Percentiles rank a stretch among this genome's conserved stretches.
Evolutionary conservation across 805 yeast species (phyloP).

Genomic region (Scheffersomyces ergatensis): DNA sequence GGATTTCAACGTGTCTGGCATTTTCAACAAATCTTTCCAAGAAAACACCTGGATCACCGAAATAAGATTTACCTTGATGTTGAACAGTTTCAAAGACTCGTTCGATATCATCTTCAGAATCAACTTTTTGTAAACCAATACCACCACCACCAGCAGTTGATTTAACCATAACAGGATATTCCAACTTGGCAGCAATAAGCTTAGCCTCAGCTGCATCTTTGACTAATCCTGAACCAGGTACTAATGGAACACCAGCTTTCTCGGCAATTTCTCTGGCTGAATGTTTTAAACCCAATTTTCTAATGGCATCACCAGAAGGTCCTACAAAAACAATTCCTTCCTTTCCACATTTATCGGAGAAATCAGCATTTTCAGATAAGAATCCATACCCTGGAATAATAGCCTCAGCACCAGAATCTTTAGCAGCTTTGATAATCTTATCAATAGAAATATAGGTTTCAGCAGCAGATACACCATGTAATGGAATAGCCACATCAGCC

Average conservation of each 20-base stretch:
- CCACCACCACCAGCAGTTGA: conserved; percentile 99
- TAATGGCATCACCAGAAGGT: conserved; percentile 92
- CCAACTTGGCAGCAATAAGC: conserved; percentile 67
- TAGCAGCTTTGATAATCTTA: conserved; percentile 83
- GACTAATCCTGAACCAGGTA: conserved; percentile 93
- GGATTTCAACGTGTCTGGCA: conserved; percentile 95
- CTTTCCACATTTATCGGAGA: conserved; percentile 78
- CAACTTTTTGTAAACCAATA: conserved; percentile 93
- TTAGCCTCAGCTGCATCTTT: conserved; percentile 70
- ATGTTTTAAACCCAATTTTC: conserved; percentile 89
- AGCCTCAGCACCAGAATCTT: conserved; percentile 83
- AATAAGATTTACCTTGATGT: conserved; percentile 90
- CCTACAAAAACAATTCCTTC: conserved; percentile 93
- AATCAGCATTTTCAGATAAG: conserved; percentile 93
- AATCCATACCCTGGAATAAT: conserved; percentile 98
- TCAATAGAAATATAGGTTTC: conserved; percentile 87
- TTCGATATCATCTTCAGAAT: conserved; percentile 74
- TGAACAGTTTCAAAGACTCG: conserved; percentile 86
- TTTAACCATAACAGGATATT: conserved; percentile 92
- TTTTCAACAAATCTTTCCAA: conserved; percentile 92
- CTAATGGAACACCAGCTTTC: conserved; percentile 90
- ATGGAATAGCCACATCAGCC: conserved; percentile 80
- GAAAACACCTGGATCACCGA: conserved; percentile 95
- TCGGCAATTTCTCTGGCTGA: conserved; percentile 94
- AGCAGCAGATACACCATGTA: conserved; percentile 81